phyloP scores from a whole-genome alignment of 2,329 filamentous ascomycete species.

The Trichophyton verrucosum region DNA sequence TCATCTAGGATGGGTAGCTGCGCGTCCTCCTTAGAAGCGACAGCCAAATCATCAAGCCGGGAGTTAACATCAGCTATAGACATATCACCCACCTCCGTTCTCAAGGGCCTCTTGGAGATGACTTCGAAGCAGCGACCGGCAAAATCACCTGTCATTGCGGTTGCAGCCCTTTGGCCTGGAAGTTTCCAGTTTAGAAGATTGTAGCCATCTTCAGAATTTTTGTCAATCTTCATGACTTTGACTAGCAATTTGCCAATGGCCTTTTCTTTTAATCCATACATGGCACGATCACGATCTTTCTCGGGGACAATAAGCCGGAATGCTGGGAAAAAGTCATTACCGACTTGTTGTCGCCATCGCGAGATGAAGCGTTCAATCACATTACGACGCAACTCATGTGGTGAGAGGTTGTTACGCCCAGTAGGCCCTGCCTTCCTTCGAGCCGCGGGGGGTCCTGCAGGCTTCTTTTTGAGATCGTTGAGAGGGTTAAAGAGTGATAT shows the following conservation, averaged over 20 bases:
- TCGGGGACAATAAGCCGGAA: constrained; percentile 84
- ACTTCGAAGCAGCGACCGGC: constrained; percentile 79
- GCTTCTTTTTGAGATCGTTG: constrained; percentile 63
- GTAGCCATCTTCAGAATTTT: constrained; percentile 76
- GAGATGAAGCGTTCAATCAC: constrained; percentile 80
- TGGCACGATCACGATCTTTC: constrained; percentile 80
- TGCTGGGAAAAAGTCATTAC: constrained; percentile 84
- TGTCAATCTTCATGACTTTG: constrained; percentile 82
- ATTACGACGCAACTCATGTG: constrained; percentile 64
- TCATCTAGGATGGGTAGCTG: constrained; percentile 68
- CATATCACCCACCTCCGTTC: constrained; percentile 61
- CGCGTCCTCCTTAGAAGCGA: constrained; percentile 65
- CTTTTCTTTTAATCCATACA: constrained; percentile 91
- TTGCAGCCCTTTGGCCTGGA: constrained; percentile 54
- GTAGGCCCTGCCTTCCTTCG: constrained; percentile 47
- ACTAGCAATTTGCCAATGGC: constrained; percentile 82
- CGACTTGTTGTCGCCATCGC: constrained; percentile 77
- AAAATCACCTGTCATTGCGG: constrained; percentile 74
- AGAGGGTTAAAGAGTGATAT: constrained; percentile 68
- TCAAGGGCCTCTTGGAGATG: constrained; percentile 69
- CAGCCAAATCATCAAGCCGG: constrained; percentile 64
- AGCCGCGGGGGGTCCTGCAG: constrained; percentile 41
- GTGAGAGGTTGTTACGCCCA: constrained; percentile 40
- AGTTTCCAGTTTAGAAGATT: constrained; percentile 86
- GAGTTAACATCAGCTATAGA: constrained; percentile 82